These are phyloP conservation scores for Chenopodium formosanum DNA, from an alignment of 148 eudicot genomes.

Conservation along the genomic window DNA sequence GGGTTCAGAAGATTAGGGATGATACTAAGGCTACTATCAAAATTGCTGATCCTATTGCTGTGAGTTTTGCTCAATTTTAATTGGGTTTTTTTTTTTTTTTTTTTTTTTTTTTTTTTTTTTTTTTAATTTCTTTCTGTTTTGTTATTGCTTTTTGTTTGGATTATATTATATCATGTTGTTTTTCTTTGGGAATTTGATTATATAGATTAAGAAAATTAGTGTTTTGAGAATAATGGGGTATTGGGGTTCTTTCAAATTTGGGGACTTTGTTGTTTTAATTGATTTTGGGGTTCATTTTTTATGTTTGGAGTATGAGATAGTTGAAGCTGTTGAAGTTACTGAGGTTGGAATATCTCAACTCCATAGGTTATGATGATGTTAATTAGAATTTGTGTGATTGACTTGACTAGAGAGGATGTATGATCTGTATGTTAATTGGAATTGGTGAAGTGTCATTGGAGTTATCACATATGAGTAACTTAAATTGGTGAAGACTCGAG, in stretches of 20 bases:
- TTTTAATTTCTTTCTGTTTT: not conserved
- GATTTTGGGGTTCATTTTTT: not conserved
- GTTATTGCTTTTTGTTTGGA: not conserved
- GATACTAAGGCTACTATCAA: slow-evolving; percentile 71
- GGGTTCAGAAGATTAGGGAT: slow-evolving; percentile 83
- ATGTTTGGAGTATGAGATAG: too few species aligned
- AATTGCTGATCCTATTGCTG: slow-evolving; percentile 86
- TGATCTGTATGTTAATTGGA: not conserved
- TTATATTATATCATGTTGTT: not conserved
- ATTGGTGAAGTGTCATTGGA: not conserved
- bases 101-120: not conserved
- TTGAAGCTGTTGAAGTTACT: too few species aligned
- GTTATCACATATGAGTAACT: not conserved
- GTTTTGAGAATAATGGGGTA: not conserved
- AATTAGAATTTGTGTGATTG: not conserved
- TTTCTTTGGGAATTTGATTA: not conserved
- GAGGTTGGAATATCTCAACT: too few species aligned
- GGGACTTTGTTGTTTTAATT: not conserved
- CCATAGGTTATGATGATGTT: too few species aligned
- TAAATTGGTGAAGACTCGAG: not conserved
- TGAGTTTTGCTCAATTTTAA: slow-evolving; percentile 29
- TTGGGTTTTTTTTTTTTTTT: not conserved
- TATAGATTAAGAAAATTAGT: not conserved
- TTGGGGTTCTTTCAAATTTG: not conserved
- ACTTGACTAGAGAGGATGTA: not conserved